Base-by-base conservation (phyloP, 352 stramenopile genomes). In the Globisporangium nagaii region DNA sequence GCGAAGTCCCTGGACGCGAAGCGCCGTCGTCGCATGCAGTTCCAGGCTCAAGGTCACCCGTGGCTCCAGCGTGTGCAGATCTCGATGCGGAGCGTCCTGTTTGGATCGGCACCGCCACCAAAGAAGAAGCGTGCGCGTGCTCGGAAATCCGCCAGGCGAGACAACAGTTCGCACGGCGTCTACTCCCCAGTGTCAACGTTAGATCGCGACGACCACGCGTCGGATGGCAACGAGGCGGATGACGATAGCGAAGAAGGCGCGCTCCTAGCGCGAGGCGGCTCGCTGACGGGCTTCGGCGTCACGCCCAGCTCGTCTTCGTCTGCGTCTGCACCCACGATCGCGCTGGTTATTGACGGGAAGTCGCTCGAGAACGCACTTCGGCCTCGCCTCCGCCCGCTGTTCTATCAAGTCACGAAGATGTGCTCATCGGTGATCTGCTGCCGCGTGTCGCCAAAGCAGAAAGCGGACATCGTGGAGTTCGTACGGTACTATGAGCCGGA, bases 281-380 rank as follows among this genome's bases (percentile, higher is more conserved):
- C 55, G 9, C 25, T 55, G 13, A 34, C 30, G 30, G 28, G 42
- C 20, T 46, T 56, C 13, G 20, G 28, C 32, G 12, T 13, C 15
- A 28, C 19, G 20, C 24, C 13, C 5, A 15, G 10, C 25, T 12
- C 11, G 17, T 24, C n/a, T 15, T 24, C 28, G n/a, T 15, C 22
- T 37, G n/a, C n/a, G n/a, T 19, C 37, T 9, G 12, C 34, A 12
- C 34, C 42, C 5, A 48, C 65, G 3, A 59, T 90, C 46, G 92
- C 89, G 12, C 74, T 98, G 24, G 85, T 98, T 19, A 96, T 98
- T 40, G 94, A 98, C 70, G 95, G 95, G 17, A 77, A 83, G 58
- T 91, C 93, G 31, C 71, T 99, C 0, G 79, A 90, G 41, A 81
- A 73, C 58, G 79, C 79, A 12, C 55, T 92, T 30, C 62, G 68